Evolutionary conservation across 345 rosid species (phyloP), one percentile per base, ranked within the genome.

Genomic region (Gossypium stocksii): DNA sequence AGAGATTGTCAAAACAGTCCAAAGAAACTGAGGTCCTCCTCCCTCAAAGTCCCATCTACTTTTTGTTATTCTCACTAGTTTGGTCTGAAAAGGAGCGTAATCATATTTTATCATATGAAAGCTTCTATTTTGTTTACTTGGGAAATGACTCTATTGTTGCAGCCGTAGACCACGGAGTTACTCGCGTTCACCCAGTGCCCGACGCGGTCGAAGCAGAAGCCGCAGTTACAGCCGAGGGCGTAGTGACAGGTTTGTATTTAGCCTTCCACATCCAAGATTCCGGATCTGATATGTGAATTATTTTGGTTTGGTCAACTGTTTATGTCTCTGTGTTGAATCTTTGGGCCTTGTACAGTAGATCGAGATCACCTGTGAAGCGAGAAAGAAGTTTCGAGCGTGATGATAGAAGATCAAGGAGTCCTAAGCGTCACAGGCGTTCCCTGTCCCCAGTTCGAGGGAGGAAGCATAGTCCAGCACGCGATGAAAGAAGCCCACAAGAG

Each of bases 1-100:
- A 82, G 97, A 66, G 89, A 87, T 78, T 91, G 97, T 81, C 88
- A 87, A 85, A 89, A 89, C 81, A 91, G 97, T 79, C 97, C 97
- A 44, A 83, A 88, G 82, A 91, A 91, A 81, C 73, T 86, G 45
- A 87, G 74, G 96, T 87, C 52, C 25, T 11, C 25, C 72, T 20
- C 2, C 6, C 60, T 12, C 15, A 0, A 0, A 66, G 7, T 23
- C 61, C 5, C 6, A 72, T 74, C 16, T 53, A 2, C 53, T 51
- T 41, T 34, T 41, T 51, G 16, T 29, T 43, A 11, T 53, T 74
- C 14, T 53, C 22, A 72, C 27, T 16, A 8, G 49, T 60, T 60
- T 58, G 7, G 15, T 41, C 9, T 19, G 41, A 22, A 16, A 44
- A 34, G 22, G 22, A 27, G 45, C 46, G 2, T 48, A 25, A 8